A percentile compares a stretch with the other conserved stretches of the same genome.
phyloP scores from a whole-genome alignment of 768 basidiomycete species.

The Psilocybe sp. region DNA sequence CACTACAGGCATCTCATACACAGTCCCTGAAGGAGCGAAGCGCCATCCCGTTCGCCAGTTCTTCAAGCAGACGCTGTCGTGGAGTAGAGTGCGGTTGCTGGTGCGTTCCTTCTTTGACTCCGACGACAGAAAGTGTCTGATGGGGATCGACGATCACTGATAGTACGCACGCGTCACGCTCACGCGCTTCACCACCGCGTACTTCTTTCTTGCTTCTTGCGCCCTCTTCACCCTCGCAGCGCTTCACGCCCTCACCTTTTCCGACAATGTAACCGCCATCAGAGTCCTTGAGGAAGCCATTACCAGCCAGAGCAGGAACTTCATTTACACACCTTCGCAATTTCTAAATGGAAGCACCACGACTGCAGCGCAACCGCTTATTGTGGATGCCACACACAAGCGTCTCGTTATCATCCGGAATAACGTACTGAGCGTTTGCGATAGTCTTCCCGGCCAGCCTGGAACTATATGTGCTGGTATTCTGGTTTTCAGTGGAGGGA shows the following conservation, averaged over 20 bases:
- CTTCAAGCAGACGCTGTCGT: slow-evolving; percentile 20
- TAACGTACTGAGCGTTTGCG: slow-evolving; percentile 30
- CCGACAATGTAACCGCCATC: slow-evolving; percentile 33
- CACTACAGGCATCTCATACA: background rate
- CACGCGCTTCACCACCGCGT: slow-evolving; percentile 46
- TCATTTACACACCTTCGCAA: too few species aligned
- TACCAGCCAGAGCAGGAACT: slow-evolving; percentile 13
- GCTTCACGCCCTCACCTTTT: slow-evolving; percentile 37
- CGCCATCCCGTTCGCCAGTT: slow-evolving; percentile 8
- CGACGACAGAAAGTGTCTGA: background rate
- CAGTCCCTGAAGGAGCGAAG: slow-evolving; percentile 1
- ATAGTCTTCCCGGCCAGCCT: slow-evolving; percentile 30
- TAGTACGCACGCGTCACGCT: slow-evolving; percentile 49
- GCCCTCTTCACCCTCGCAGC: slow-evolving; percentile 37
- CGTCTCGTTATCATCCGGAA: too few species aligned
- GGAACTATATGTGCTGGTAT: slow-evolving; percentile 23
- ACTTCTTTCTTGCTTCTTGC: slow-evolving; percentile 43
- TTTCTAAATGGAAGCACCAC: slow-evolving; percentile 16
- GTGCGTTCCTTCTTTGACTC: slow-evolving; percentile 15
- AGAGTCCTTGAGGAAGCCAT: slow-evolving; percentile 17
- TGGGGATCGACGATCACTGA: background rate
- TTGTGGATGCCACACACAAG: slow-evolving; percentile 19
- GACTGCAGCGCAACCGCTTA: slow-evolving; percentile 19
- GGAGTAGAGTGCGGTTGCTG: slow-evolving; percentile 23
- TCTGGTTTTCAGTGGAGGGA: slow-evolving; percentile 7